Conservation (phyloP, 257 asterid genomes). For the Fraxinus quadrangulata region DNA sequence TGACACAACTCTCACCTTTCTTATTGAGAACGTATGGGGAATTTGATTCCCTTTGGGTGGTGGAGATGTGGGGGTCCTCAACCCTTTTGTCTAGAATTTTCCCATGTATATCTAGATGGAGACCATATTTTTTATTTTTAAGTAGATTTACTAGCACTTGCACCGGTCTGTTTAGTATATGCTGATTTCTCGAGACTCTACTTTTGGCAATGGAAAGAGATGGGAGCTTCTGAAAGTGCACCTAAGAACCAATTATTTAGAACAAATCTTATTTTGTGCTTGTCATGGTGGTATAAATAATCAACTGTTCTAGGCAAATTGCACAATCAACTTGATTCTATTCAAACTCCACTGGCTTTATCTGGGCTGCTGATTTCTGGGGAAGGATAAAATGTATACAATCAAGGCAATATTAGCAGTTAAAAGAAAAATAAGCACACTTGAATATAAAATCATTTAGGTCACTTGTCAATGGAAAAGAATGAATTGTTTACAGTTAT, state of each 20-base stretch:
- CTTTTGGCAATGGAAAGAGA: neutral
- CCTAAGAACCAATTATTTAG: neutral
- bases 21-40: conserved; percentile 14
- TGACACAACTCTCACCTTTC: neutral
- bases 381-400: neutral
- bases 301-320: too few relatives aligned
- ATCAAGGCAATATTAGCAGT: neutral
- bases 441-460: too few relatives aligned
- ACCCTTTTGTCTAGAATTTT: conserved; percentile 39
- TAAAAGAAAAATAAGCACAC: too few relatives aligned
- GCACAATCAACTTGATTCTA: neutral
- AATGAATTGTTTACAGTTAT: neutral
- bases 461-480: neutral
- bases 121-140: conserved; percentile 17
- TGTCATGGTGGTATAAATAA: too few relatives aligned
- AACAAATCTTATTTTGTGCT: too few relatives aligned
- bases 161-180: neutral
- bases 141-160: conserved; percentile 24
- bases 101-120: conserved; percentile 51
- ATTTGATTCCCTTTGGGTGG: conserved; percentile 43
- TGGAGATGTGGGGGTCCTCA: conserved; percentile 25
- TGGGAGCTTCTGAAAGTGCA: neutral
- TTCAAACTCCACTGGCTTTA: neutral
- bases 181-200: neutral
- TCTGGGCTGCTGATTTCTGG: neutral